phyloP scores from a whole-genome alignment of 306 rosid species.

The Acacia acuminata region DNA sequence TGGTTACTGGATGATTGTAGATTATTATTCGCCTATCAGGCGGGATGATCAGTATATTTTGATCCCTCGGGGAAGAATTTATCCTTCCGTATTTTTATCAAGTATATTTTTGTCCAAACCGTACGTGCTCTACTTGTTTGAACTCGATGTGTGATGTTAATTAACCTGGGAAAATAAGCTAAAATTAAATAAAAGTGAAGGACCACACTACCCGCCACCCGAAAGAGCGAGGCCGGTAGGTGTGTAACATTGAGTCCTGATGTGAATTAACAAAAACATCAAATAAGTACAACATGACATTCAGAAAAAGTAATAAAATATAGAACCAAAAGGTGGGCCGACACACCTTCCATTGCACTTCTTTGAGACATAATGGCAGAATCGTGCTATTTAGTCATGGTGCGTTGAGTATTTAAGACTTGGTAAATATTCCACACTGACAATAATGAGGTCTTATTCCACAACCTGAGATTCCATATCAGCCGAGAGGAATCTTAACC shows the following conservation, averaged over 20 bases:
- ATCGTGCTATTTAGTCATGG: not conserved
- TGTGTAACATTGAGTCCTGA: slow-evolving; percentile 65
- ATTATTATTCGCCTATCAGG: no score
- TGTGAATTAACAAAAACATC: slow-evolving; percentile 13
- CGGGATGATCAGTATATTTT: no score
- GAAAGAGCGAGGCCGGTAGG: no score
- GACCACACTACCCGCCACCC: no score
- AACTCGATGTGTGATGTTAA: no score
- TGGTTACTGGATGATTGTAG: no score
- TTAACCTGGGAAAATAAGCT: no score
- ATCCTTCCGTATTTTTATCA: no score
- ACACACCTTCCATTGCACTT: not conserved
- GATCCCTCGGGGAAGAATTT: no score
- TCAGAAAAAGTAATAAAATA: not conserved
- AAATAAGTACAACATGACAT: not conserved
- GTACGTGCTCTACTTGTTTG: no score
- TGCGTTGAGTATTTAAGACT: not conserved
- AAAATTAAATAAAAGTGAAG: no score
- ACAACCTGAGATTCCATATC: not conserved
- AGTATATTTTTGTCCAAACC: no score
- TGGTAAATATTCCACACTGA: slow-evolving; percentile 17
- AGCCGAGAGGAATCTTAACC: not conserved
- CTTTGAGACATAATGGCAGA: not conserved
- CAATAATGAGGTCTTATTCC: not conserved
- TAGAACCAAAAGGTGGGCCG: not conserved